These are phyloP conservation scores for Austroboletus eburneus DNA, from an alignment of 768 basidiomycete genomes.

Conservation along the genomic window DNA sequence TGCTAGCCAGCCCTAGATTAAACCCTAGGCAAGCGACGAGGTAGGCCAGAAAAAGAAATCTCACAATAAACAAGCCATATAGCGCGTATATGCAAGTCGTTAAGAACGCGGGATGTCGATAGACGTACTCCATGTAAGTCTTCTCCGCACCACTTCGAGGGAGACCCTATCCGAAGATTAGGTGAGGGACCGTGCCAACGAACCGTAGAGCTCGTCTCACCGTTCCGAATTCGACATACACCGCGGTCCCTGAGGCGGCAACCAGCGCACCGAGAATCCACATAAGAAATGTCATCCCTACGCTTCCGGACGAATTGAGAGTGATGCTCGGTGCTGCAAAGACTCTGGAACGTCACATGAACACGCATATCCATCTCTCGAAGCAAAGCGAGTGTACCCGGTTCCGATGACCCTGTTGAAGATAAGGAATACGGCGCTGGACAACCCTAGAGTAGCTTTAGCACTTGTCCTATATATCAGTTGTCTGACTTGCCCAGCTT, in stretches of 20 bases:
- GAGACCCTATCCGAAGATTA: constrained; percentile 43
- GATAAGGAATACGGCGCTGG: constrained; percentile 60
- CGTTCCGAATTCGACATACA: constrained; percentile 74
- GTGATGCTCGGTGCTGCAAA: constrained; percentile 70
- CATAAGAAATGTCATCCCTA: constrained; percentile 63
- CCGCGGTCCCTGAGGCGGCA: constrained; percentile 62
- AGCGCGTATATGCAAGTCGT: constrained; percentile 54
- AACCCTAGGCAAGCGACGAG: neutral
- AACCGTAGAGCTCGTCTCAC: constrained; percentile 32
- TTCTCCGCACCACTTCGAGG: constrained; percentile 74
- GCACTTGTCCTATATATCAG: neutral
- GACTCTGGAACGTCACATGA: constrained; percentile 41
- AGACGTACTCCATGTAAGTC: constrained; percentile 72
- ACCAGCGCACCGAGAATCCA: constrained; percentile 67
- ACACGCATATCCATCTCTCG: neutral
- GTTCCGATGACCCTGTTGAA: constrained; percentile 77
- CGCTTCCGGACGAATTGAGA: constrained; percentile 62
- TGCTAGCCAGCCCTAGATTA: constrained; percentile 49
- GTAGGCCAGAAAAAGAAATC: constrained; percentile 17
- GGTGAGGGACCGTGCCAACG: neutral
- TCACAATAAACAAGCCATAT: constrained; percentile 55
- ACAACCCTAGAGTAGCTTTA: constrained; percentile 11
- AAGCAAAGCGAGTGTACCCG: constrained; percentile 40
- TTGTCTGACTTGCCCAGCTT: constrained; percentile 41
- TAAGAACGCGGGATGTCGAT: constrained; percentile 56